These are phyloP conservation scores for Amyloporia xantha DNA, from an alignment of 768 basidiomycete genomes.

Conservation along the genomic window DNA sequence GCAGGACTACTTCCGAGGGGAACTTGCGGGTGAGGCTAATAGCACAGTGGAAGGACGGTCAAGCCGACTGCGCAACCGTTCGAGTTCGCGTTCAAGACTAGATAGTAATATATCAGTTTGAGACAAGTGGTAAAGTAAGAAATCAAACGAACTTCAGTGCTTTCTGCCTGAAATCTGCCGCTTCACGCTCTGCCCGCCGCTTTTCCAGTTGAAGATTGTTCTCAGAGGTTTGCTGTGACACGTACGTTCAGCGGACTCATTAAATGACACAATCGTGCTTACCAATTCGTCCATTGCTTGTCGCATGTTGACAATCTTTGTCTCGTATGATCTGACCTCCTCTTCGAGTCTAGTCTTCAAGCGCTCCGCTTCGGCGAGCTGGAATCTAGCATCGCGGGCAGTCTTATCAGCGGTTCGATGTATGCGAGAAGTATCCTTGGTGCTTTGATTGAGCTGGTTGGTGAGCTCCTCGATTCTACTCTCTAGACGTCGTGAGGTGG, in stretches of 20 bases:
- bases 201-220: slow-evolving; percentile 62
- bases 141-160: slow-evolving; percentile 44
- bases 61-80: slow-evolving; percentile 57
- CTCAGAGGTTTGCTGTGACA: slow-evolving; percentile 59
- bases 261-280: too few species aligned
- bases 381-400: slow-evolving; percentile 46
- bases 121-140: neutral
- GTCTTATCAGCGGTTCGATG: slow-evolving; percentile 39
- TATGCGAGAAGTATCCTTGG: slow-evolving; percentile 35
- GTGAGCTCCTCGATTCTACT: slow-evolving; percentile 69
- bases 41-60: slow-evolving; percentile 47
- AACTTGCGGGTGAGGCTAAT: slow-evolving; percentile 27
- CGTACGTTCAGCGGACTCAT: neutral
- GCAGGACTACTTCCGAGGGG: slow-evolving; percentile 26
- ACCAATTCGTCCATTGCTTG: slow-evolving; percentile 58
- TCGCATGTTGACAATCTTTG: slow-evolving; percentile 51
- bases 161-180: slow-evolving; percentile 65
- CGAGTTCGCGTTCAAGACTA: slow-evolving; percentile 63
- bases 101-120: slow-evolving; percentile 6
- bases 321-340: slow-evolving; percentile 53
- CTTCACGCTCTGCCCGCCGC: slow-evolving; percentile 72
- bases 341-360: slow-evolving; percentile 58
- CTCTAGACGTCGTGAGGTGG: slow-evolving; percentile 54
- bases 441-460: slow-evolving; percentile 48
- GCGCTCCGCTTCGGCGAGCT: slow-evolving; percentile 55